phyloP scores from a whole-genome alignment of 75 land plant species.

The Cryptomeria japonica region DNA sequence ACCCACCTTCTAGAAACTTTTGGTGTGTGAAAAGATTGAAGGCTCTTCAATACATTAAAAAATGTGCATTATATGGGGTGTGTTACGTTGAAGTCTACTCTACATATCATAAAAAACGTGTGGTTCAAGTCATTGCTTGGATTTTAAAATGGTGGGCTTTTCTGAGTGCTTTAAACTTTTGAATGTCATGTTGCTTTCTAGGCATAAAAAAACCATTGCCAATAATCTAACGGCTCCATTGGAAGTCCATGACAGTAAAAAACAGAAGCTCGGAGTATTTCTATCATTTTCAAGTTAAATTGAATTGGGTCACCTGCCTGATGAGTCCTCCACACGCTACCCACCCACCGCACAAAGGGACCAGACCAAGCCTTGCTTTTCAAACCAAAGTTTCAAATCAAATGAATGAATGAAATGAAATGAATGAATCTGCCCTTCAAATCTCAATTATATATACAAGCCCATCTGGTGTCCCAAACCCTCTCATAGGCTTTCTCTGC shows the following conservation, averaged over 20 bases:
- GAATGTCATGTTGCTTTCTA: not conserved
- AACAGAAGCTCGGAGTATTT: not conserved
- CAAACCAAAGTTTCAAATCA: not conserved
- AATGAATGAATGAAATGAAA: no score
- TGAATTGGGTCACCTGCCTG: conserved; percentile 5
- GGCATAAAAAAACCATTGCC: not conserved
- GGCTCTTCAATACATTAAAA: no score
- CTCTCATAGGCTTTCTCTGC: conserved; percentile 5
- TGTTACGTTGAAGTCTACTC: no score
- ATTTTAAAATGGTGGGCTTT: not conserved
- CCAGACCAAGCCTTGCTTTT: not conserved
- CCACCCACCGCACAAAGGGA: not conserved
- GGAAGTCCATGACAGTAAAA: not conserved
- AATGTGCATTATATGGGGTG: no score
- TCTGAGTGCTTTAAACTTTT: not conserved
- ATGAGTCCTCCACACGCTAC: not conserved
- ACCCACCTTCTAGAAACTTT: no score
- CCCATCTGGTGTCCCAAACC: not conserved
- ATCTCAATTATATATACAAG: not conserved
- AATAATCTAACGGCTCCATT: not conserved
- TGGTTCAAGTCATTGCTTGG: not conserved
- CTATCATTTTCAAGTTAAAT: not conserved
- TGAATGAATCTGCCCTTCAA: not conserved
- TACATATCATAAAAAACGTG: not conserved
- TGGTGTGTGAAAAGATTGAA: no score